A percentile compares a stretch with the other conserved stretches of the same genome.
Conservation (phyloP, 108 stramenopile species). For the Discostella pseudostelligera region DNA sequence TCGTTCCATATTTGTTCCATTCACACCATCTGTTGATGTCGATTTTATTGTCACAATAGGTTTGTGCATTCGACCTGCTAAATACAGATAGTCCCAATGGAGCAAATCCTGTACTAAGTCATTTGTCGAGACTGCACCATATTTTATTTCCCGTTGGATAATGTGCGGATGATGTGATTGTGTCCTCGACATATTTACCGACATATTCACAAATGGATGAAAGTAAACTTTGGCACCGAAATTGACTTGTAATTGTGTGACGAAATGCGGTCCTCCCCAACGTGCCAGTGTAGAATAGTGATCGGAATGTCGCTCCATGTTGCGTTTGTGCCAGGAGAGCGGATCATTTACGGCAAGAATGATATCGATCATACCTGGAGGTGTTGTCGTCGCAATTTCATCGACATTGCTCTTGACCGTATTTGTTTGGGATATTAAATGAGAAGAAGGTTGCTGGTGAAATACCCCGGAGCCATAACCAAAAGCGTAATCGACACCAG, state of each 20-base stretch:
- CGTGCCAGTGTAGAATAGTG: constrained; percentile 62
- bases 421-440: no score
- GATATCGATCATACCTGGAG: constrained; percentile 68
- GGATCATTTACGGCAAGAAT: constrained; percentile 68
- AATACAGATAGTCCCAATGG: constrained; percentile 73
- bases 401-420: no score
- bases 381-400: constrained; percentile 6
- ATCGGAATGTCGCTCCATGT: constrained; percentile 53
- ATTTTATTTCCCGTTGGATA: constrained; percentile 56
- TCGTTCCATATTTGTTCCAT: not conserved
- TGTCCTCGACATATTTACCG: not conserved
- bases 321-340: constrained; percentile 59
- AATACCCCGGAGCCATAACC: constrained; percentile 88
- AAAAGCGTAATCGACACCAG: constrained; percentile 64
- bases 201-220: constrained; percentile 50
- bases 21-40: not conserved
- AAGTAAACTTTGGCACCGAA: constrained; percentile 53
- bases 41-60: constrained; percentile 55
- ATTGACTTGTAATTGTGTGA: constrained; percentile 34
- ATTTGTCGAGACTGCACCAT: constrained; percentile 68
- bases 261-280: constrained; percentile 30
- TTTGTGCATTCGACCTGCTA: constrained; percentile 85
- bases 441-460: constrained; percentile 58
- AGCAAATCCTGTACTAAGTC: constrained; percentile 63
- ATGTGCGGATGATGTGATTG: not conserved